phyloP scores from a whole-genome alignment of 192 early-diverging fungal genomes.

The Mortierella alpina region DNA sequence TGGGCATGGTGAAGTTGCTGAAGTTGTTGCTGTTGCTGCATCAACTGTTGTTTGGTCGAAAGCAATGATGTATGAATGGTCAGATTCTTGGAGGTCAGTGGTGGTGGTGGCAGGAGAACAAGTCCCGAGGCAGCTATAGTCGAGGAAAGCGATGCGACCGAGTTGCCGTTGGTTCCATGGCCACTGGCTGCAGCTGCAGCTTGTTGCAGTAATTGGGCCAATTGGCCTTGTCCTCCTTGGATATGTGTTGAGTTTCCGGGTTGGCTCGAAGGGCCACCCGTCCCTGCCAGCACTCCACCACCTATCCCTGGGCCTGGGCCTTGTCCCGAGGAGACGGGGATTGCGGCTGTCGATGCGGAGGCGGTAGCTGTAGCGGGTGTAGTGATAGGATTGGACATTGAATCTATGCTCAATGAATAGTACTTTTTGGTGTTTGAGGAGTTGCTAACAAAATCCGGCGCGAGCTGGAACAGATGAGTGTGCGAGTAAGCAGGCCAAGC shows the following conservation, averaged over 20 bases:
- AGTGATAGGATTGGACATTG: constrained; percentile 23
- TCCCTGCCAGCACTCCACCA: neutral
- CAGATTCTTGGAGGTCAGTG: constrained; percentile 44
- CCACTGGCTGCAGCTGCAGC: neutral
- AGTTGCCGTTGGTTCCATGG: constrained; percentile 10
- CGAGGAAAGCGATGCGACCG: constrained; percentile 28
- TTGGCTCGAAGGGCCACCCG: neutral
- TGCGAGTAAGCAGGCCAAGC: no score
- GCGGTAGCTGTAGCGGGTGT: neutral
- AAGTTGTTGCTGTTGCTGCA: constrained; percentile 46
- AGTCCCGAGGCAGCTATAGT: constrained; percentile 50
- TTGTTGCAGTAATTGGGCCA: constrained; percentile 30
- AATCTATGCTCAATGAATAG: neutral
- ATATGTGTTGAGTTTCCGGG: no score
- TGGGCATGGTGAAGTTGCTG: constrained; percentile 51
- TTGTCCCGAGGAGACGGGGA: constrained; percentile 13
- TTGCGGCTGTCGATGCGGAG: constrained; percentile 4
- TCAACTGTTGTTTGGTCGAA: constrained; percentile 51
- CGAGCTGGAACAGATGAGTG: no score
- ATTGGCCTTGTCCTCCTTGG: constrained; percentile 19
- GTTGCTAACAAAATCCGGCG: no score
- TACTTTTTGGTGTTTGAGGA: no score
- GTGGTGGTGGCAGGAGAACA: constrained; percentile 40
- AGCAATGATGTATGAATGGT: constrained; percentile 49
- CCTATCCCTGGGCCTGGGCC: constrained; percentile 2